phyloP scores from a whole-genome alignment of 176 grass and related monocot species.

The Oryza glumipatula region DNA sequence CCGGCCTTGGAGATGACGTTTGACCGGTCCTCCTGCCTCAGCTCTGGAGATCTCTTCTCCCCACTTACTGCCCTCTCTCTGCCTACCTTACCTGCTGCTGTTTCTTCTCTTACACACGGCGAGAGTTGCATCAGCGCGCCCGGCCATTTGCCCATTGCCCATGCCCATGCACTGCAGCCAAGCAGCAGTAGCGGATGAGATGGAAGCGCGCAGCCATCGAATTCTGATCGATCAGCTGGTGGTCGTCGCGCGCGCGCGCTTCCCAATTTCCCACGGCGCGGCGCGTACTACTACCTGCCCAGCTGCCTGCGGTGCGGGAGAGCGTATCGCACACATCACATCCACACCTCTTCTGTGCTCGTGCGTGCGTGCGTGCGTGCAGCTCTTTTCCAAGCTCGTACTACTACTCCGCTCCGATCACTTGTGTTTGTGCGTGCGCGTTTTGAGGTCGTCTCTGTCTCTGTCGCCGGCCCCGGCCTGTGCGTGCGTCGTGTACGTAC shows the following conservation, averaged over 20 bases:
- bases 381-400: too few relatives aligned
- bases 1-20: slow-evolving; percentile 38
- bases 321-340: slow-evolving; percentile 44
- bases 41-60: too few relatives aligned
- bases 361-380: neutral
- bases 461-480: neutral
- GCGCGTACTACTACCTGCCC: neutral
- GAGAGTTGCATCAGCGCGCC: neutral
- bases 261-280: slow-evolving; percentile 31
- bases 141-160: too few relatives aligned
- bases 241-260: slow-evolving; percentile 8
- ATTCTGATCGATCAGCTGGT: too few relatives aligned
- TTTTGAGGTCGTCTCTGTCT: neutral
- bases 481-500: slow-evolving; percentile 34
- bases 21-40: slow-evolving; percentile 37
- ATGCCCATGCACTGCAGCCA: neutral
- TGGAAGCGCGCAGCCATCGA: neutral
- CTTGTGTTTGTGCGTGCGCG: too few relatives aligned
- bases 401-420: too few relatives aligned
- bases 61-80: too few relatives aligned
- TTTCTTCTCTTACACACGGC: slow-evolving; percentile 35
- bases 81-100: neutral
- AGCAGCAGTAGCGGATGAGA: neutral
- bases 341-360: neutral
- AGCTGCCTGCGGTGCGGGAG: too few relatives aligned